Percentiles rank a stretch among this genome's conserved stretches.
phyloP scores from a whole-genome alignment of 768 basidiomycete genomes.

The Termitomyces sp. region DNA sequence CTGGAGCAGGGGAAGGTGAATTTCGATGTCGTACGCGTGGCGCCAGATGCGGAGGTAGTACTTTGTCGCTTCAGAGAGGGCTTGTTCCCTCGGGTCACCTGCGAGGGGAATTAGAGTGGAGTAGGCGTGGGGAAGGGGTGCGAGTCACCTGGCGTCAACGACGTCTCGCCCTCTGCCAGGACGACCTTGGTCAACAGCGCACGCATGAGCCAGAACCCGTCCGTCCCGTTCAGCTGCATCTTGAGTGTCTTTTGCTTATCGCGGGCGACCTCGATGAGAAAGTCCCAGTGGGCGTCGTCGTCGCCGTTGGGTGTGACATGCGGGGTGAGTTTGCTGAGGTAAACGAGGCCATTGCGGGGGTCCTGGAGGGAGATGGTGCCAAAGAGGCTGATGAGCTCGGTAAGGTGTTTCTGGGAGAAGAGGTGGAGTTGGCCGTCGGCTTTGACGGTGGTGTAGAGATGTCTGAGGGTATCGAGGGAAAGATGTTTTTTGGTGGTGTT shows the following conservation, averaged over 20 bases:
- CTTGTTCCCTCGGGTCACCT: conserved; percentile 15
- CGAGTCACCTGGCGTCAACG: conserved; percentile 3
- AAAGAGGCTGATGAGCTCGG: conserved; percentile 40
- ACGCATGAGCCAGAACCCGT: conserved; percentile 61
- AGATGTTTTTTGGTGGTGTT: conserved; percentile 14
- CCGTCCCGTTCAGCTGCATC: conserved; percentile 30
- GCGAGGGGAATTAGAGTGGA: background rate
- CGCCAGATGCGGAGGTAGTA: conserved; percentile 36
- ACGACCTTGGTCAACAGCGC: conserved; percentile 30
- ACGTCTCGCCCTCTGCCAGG: conserved; percentile 15
- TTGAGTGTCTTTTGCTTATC: conserved; percentile 34
- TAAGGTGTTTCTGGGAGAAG: conserved; percentile 30
- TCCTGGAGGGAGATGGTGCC: conserved; percentile 40
- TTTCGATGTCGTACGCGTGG: conserved; percentile 29
- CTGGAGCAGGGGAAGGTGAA: conserved; percentile 43
- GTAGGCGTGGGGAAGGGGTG: background rate
- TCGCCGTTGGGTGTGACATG: conserved; percentile 15
- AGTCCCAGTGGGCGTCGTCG: conserved; percentile 38
- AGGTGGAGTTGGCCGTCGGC: conserved; percentile 24
- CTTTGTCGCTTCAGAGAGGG: conserved; percentile 26
- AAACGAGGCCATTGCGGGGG: conserved; percentile 18
- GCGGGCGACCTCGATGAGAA: conserved; percentile 37
- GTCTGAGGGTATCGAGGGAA: conserved; percentile 29
- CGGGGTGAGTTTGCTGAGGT: conserved; percentile 25
- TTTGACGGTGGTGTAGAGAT: conserved; percentile 33